These are phyloP conservation scores for Tylopilus vinaceipallidus DNA, from an alignment of 768 basidiomycete genomes.

Conservation along the genomic window DNA sequence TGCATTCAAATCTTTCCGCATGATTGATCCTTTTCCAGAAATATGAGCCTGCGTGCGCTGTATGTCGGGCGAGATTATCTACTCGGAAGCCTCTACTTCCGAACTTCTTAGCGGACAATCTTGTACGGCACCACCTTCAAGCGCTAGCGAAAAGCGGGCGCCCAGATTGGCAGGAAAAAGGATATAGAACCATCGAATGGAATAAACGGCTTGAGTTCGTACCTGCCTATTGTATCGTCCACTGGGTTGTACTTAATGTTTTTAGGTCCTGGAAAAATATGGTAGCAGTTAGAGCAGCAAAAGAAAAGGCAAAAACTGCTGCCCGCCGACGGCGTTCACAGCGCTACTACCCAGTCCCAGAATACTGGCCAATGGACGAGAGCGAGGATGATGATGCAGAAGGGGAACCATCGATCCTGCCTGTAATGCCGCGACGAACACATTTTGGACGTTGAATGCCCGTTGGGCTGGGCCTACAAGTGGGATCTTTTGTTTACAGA, in stretches of 20 bases:
- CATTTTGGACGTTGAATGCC: constrained; percentile 15
- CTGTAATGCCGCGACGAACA: constrained; percentile 10
- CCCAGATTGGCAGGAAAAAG: constrained; percentile 52
- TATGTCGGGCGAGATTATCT: constrained; percentile 54
- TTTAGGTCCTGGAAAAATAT: constrained; percentile 32
- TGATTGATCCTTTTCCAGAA: constrained; percentile 26
- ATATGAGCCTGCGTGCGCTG: constrained; percentile 50
- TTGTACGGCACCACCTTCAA: constrained; percentile 57
- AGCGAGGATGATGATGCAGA: constrained; percentile 4
- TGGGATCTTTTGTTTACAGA: not conserved
- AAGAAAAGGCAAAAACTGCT: constrained; percentile 15
- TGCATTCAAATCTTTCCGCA: not conserved
- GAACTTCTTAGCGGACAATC: constrained; percentile 60
- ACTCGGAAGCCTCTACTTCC: constrained; percentile 51
- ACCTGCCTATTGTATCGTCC: not conserved
- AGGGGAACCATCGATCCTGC: constrained; percentile 1
- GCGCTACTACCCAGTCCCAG: constrained; percentile 13
- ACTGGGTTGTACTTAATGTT: not conserved
- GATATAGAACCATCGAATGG: constrained; percentile 51
- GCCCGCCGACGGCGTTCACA: constrained; percentile 10
- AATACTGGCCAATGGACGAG: constrained; percentile 10
- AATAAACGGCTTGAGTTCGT: constrained; percentile 52
- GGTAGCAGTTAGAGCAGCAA: constrained; percentile 10
- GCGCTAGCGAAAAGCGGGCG: constrained; percentile 45
- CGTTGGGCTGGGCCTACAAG: not conserved